Conservation (phyloP, 257 asterid species). For the Penstemon newberryi region DNA sequence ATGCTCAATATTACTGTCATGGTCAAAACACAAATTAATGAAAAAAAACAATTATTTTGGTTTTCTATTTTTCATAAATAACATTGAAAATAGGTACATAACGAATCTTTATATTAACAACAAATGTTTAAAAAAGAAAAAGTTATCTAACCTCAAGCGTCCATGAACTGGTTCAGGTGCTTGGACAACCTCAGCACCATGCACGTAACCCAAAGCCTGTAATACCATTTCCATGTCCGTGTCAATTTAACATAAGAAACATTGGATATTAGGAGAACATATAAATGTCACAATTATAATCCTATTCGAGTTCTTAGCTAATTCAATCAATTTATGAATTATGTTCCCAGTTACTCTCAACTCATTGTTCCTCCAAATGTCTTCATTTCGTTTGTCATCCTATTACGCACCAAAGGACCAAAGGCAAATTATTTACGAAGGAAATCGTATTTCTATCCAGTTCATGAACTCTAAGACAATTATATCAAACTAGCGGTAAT, state of each 20-base stretch:
- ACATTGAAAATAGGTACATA: not conserved
- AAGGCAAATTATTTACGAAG: no score
- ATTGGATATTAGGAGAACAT: not conserved
- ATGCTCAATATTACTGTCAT: constrained; percentile 81
- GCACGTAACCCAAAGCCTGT: constrained; percentile 93
- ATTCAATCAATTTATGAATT: not conserved
- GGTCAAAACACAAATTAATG: constrained; percentile 18
- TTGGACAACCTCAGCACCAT: constrained; percentile 85
- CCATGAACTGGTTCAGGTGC: constrained; percentile 97
- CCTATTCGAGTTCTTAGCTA: not conserved
- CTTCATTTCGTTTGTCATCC: not conserved
- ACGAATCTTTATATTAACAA: not conserved
- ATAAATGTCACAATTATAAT: constrained; percentile 2
- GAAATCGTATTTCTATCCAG: no score
- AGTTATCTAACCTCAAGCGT: constrained; percentile 64
- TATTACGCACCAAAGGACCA: no score
- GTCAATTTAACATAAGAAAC: constrained; percentile 23
- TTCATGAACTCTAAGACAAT: no score
- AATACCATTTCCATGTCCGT: constrained; percentile 19
- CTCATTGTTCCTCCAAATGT: not conserved
- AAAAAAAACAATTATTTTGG: not conserved
- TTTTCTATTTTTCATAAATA: not conserved
- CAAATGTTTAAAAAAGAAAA: constrained; percentile 7
- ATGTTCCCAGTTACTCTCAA: not conserved
- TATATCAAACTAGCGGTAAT: no score